Evolutionary conservation across 495 filamentous ascomycete genomes (phyloP).

Genomic region (Penicillium parvum): DNA sequence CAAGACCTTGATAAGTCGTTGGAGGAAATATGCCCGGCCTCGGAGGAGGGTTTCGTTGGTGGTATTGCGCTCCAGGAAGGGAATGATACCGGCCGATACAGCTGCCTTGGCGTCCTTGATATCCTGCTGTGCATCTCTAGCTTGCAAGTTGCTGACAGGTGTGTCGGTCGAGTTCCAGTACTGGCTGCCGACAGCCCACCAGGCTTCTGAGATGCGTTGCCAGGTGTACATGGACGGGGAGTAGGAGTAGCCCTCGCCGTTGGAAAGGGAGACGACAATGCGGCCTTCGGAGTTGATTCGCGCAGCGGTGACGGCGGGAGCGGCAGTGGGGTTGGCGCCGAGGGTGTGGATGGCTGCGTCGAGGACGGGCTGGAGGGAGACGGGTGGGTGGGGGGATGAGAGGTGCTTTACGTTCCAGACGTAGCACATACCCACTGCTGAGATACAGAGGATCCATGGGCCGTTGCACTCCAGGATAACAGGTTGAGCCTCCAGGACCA

Average conservation of each 20-base stretch:
- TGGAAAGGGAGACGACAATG: constrained; percentile 79
- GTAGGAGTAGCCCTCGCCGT: constrained; percentile 91
- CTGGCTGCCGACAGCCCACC: constrained; percentile 97
- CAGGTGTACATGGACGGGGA: constrained; percentile 78
- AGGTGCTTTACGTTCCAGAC: constrained; percentile 92
- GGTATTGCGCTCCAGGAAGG: constrained; percentile 87
- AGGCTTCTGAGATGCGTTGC: constrained; percentile 89
- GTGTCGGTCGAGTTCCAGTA: constrained; percentile 97
- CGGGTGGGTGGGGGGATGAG: constrained; percentile 78
- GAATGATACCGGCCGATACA: constrained; percentile 88
- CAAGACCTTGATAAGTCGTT: constrained; percentile 81
- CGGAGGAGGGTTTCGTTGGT: constrained; percentile 89
- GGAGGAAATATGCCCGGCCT: constrained; percentile 81
- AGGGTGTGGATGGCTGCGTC: constrained; percentile 75
- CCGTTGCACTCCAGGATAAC: constrained; percentile 88
- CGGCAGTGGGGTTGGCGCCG: constrained; percentile 63
- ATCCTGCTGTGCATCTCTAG: constrained; percentile 54
- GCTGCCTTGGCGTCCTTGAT: constrained; percentile 47
- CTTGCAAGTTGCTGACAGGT: constrained; percentile 70
- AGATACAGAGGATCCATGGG: constrained; percentile 84
- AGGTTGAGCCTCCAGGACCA: constrained; percentile 86
- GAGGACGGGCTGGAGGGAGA: constrained; percentile 84
- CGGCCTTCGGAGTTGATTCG: constrained; percentile 82
- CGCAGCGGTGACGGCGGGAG: constrained; percentile 81
- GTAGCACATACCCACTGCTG: constrained; percentile 81